A percentile compares a stretch with the other conserved stretches of the same genome.
Evolutionary conservation across 352 stramenopile species (phyloP).

Genomic region (Globisporangium paroecandrum): DNA sequence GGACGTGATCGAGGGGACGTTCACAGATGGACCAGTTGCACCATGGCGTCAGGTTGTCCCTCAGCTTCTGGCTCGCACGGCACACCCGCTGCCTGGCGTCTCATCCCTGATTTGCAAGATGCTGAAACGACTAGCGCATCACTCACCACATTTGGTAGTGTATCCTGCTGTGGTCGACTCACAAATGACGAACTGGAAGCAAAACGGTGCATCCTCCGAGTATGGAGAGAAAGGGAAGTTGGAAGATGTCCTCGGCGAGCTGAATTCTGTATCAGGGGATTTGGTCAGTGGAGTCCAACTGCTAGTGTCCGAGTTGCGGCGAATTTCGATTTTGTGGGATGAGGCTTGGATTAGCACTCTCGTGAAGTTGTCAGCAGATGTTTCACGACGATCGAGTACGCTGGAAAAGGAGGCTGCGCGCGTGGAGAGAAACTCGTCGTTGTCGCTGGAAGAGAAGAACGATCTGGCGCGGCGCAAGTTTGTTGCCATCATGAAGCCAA

Average conservation of each 20-base stretch:
- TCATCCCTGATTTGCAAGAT: constrained; percentile 52
- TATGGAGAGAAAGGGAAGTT: constrained; percentile 19
- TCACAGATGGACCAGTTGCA: constrained; percentile 44
- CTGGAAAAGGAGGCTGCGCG: constrained; percentile 72
- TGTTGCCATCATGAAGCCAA: constrained; percentile 82
- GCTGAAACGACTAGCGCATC: constrained; percentile 58
- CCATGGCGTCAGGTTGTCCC: constrained; percentile 70
- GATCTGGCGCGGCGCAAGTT: constrained; percentile 67
- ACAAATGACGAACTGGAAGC: constrained; percentile 10
- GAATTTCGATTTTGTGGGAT: constrained; percentile 82
- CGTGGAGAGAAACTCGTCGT: constrained; percentile 63
- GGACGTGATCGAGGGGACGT: constrained; percentile 35
- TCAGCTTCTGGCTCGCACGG: constrained; percentile 65
- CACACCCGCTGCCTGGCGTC: constrained; percentile 49
- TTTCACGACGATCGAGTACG: constrained; percentile 58
- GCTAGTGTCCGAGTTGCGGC: constrained; percentile 68
- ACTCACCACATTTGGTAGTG: constrained; percentile 63
- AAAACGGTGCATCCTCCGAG: neutral
- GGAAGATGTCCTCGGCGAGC: constrained; percentile 37
- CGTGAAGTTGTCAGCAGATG: constrained; percentile 70
- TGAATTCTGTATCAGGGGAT: constrained; percentile 33
- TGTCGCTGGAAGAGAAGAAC: constrained; percentile 59
- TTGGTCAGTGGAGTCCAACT: constrained; percentile 56
- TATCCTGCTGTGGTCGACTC: constrained; percentile 76
- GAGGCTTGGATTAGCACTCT: constrained; percentile 74